These are phyloP conservation scores for Lanmaoa rubissima DNA, from an alignment of 768 basidiomycete species.

Conservation along the genomic window DNA sequence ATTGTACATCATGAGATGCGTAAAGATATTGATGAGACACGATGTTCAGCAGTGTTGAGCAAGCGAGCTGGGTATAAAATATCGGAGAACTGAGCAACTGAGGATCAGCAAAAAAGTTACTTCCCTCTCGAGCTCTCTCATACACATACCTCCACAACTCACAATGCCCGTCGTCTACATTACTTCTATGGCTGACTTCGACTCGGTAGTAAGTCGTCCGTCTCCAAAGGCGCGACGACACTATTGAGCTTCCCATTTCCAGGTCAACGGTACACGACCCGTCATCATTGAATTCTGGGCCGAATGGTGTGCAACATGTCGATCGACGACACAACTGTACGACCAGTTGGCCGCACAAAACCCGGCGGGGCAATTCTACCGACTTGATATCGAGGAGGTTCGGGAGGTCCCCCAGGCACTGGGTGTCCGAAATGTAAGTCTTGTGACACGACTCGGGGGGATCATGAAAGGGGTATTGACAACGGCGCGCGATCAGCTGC, in stretches of 20 bases:
- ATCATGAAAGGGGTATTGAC: constrained; percentile 18
- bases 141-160: constrained; percentile 11
- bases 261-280: constrained; percentile 23
- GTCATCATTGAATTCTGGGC: constrained; percentile 34
- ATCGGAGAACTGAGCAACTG: constrained; percentile 4
- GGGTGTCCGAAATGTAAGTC: constrained; percentile 25
- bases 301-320: constrained; percentile 30
- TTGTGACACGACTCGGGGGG: constrained; percentile 1
- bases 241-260: constrained; percentile 5
- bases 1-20: constrained; percentile 10
- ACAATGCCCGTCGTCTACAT: constrained; percentile 25
- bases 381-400: constrained; percentile 30
- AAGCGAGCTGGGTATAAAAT: constrained; percentile 31
- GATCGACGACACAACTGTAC: constrained; percentile 19
- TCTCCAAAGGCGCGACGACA: background rate
- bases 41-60: constrained; percentile 9
- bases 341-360: constrained; percentile 28
- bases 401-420: constrained; percentile 25
- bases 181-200: constrained; percentile 29
- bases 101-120: constrained; percentile 18
- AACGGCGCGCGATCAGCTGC: constrained; percentile 19
- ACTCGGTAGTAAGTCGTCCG: constrained; percentile 17
- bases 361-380: constrained; percentile 28
- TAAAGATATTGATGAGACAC: constrained; percentile 14
- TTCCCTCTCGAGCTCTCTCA: constrained; percentile 9